Conservation (phyloP, 2,329 filamentous ascomycete species). For the Chaetomium globosum region DNA sequence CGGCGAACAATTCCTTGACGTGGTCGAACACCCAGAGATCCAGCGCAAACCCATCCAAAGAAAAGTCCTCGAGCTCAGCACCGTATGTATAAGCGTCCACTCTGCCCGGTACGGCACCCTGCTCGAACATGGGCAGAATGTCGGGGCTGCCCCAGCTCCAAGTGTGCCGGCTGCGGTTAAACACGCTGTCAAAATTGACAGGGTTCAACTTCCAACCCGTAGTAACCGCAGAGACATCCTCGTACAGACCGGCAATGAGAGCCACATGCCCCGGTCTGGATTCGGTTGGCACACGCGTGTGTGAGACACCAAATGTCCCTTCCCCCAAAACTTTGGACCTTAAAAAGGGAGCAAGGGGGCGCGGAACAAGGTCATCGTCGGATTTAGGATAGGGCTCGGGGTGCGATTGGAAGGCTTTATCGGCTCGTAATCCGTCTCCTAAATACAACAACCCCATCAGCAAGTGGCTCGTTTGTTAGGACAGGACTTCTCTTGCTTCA, state of each 20-base stretch:
- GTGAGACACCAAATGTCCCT: conserved; percentile 95
- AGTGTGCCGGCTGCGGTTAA: conserved; percentile 93
- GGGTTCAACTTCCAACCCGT: conserved; percentile 99
- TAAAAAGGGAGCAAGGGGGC: conserved; percentile 86
- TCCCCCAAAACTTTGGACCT: conserved; percentile 85
- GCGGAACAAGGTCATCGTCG: conserved; percentile 67
- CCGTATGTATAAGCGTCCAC: conserved; percentile 87
- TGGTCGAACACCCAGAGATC: conserved; percentile 96
- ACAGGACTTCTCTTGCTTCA: conserved; percentile 24
- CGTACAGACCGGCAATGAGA: conserved; percentile 92
- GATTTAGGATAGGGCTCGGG: conserved; percentile 77
- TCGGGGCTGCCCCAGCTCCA: conserved; percentile 99
- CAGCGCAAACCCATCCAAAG: conserved; percentile 74
- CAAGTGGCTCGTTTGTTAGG: neutral
- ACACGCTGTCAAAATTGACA: conserved; percentile 97
- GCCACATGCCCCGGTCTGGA: conserved; percentile 96
- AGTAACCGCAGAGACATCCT: conserved; percentile 95
- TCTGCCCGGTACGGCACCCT: conserved; percentile 83
- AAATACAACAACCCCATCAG: conserved; percentile 16
- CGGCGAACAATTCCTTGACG: conserved; percentile 82
- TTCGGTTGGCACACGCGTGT: conserved; percentile 95
- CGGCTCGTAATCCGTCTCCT: conserved; percentile 91
- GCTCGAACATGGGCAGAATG: conserved; percentile 95
- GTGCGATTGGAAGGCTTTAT: conserved; percentile 95
- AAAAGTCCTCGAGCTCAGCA: conserved; percentile 87